Conservation (phyloP, 2,329 filamentous ascomycete species). For the Fusarium annulatum region DNA sequence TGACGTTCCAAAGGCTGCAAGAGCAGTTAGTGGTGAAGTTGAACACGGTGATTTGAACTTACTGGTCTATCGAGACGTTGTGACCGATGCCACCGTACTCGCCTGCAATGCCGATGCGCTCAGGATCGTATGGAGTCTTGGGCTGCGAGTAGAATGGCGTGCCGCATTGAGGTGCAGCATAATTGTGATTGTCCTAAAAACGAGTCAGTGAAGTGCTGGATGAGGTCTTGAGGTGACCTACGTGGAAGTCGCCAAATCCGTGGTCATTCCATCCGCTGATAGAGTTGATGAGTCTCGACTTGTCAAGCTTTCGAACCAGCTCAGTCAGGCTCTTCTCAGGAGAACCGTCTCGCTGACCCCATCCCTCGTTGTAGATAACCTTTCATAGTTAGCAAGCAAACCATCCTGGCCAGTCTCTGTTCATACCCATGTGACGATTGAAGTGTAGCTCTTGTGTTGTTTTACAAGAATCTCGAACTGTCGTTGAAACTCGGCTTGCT, state of each 20-base stretch:
- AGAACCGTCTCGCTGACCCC: constrained; percentile 23
- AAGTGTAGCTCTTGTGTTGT: constrained; percentile 52
- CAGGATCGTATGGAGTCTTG: constrained; percentile 66
- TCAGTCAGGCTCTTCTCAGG: constrained; percentile 66
- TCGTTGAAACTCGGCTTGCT: constrained; percentile 73
- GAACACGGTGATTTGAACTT: fast-evolving
- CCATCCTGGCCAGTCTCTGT: fast-evolving
- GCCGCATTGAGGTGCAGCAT: constrained; percentile 77
- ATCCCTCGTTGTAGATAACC: constrained; percentile 34
- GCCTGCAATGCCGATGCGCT: constrained; percentile 74
- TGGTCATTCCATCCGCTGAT: constrained; percentile 76
- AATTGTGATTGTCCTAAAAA: constrained; percentile 73
- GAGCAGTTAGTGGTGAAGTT: not conserved
- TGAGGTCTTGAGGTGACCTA: fast-evolving
- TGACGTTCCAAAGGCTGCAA: constrained; percentile 72
- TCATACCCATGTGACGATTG: constrained; percentile 25
- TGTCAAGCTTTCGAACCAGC: constrained; percentile 67
- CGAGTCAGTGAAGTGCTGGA: not conserved
- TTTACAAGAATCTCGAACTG: constrained; percentile 71
- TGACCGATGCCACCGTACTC: constrained; percentile 78
- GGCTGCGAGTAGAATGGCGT: constrained; percentile 72
- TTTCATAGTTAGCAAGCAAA: not conserved
- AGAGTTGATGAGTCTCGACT: constrained; percentile 71
- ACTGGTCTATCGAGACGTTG: constrained; percentile 66
- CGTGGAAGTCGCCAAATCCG: constrained; percentile 70